Evolutionary conservation across 2,329 filamentous ascomycete species (phyloP).

Genomic region (Beauveria australis): DNA sequence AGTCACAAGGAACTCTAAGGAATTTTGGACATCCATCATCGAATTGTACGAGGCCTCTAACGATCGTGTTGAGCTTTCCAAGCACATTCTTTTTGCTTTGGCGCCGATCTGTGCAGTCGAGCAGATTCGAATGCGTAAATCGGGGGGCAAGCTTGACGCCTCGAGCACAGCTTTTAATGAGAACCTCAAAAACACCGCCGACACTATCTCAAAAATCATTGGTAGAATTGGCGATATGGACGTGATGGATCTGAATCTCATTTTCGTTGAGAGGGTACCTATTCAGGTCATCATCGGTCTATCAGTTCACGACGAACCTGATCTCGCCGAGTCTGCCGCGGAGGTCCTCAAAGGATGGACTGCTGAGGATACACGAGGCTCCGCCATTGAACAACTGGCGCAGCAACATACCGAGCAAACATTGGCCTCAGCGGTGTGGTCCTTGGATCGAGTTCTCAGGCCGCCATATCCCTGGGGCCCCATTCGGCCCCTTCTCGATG

Average conservation of each 20-base stretch:
- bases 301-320: constrained; percentile 71
- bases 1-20: constrained; percentile 56
- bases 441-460: constrained; percentile 27
- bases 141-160: constrained; percentile 31
- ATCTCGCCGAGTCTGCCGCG: constrained; percentile 70
- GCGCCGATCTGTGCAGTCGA: constrained; percentile 67
- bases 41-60: constrained; percentile 73
- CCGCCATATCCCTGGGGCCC: constrained; percentile 44
- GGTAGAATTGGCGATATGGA: constrained; percentile 73
- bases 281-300: constrained; percentile 69
- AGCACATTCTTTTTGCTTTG: constrained; percentile 62
- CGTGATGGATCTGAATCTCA: constrained; percentile 54
- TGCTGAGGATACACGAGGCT: constrained; percentile 46
- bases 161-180: constrained; percentile 63
- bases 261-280: constrained; percentile 61
- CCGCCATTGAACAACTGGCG: constrained; percentile 31
- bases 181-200: constrained; percentile 48
- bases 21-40: constrained; percentile 34
- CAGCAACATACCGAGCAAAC: constrained; percentile 32
- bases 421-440: constrained; percentile 35
- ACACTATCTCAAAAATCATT: constrained; percentile 64
- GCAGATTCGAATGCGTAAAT: constrained; percentile 53
- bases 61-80: constrained; percentile 64
- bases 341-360: constrained; percentile 79
- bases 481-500: constrained; percentile 48